phyloP scores from a whole-genome alignment of 192 early-diverging fungal species.

The Coemansia sp. region DNA sequence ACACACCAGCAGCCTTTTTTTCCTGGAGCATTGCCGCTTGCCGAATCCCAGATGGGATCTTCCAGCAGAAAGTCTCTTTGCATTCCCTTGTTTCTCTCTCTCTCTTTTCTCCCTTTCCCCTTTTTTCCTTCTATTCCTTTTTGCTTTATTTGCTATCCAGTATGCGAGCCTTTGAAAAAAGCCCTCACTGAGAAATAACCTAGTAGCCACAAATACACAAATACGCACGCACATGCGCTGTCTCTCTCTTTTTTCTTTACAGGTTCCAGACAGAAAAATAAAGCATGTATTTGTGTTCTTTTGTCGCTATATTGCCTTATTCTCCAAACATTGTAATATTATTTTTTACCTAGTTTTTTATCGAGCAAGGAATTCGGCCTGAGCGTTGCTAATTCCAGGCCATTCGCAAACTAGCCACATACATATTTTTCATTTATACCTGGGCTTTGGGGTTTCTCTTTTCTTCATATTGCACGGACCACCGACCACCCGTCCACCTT shows the following conservation, averaged over 20 bases:
- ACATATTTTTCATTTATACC: neutral
- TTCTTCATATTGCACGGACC: too few species aligned
- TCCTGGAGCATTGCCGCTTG: neutral
- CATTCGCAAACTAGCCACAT: neutral
- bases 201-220: neutral
- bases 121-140: too few species aligned
- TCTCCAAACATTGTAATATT: neutral
- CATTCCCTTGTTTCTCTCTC: neutral
- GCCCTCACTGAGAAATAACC: neutral
- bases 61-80: neutral
- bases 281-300: conserved; percentile 2
- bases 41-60: neutral
- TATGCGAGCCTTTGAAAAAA: neutral
- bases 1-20: neutral
- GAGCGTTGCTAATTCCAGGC: neutral
- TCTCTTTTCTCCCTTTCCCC: neutral
- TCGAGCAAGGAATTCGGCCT: neutral
- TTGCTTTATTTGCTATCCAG: neutral
- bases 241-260: neutral
- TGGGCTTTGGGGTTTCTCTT: too few species aligned
- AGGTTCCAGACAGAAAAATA: conserved; percentile 2
- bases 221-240: too few species aligned
- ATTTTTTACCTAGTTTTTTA: neutral
- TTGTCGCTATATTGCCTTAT: neutral
- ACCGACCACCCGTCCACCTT: too few species aligned